Evolutionary conservation across 495 filamentous ascomycete genomes (phyloP).

Genomic region (Talaromyces borbonicus): DNA sequence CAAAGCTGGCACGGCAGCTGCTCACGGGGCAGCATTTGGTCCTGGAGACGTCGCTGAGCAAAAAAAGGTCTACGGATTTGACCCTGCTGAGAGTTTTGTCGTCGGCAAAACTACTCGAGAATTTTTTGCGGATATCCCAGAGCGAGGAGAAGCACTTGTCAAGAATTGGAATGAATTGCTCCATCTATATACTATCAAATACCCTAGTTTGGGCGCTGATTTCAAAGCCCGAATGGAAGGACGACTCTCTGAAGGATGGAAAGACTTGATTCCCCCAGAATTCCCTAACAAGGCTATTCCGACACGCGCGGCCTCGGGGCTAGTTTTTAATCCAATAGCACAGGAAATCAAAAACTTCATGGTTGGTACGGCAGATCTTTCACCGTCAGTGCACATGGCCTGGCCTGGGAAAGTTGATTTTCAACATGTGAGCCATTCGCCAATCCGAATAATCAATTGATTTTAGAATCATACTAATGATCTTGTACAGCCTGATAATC

Average conservation of each 20-base stretch:
- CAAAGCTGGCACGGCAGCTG: slow-evolving; percentile 37
- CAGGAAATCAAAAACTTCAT: slow-evolving; percentile 39
- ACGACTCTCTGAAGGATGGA: slow-evolving; percentile 34
- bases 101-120: too few species aligned
- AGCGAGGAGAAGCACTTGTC: slow-evolving; percentile 29
- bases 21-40: slow-evolving; percentile 44
- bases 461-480: not conserved
- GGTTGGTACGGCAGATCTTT: slow-evolving; percentile 50
- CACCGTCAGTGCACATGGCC: slow-evolving; percentile 47
- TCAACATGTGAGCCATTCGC: slow-evolving; percentile 34
- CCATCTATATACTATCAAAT: slow-evolving; percentile 23
- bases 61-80: slow-evolving; percentile 37
- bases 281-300: slow-evolving; percentile 40
- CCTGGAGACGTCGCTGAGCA: slow-evolving; percentile 34
- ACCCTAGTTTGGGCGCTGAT: slow-evolving; percentile 38
- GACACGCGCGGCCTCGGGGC: slow-evolving; percentile 37
- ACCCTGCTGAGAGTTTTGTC: slow-evolving; percentile 35
- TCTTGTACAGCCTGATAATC: slow-evolving; percentile 32
- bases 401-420: slow-evolving; percentile 46
- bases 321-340: slow-evolving; percentile 42
- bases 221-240: slow-evolving; percentile 38
- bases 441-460: too few species aligned
- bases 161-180: slow-evolving; percentile 38
- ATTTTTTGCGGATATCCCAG: slow-evolving; percentile 37
- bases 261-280: too few species aligned